phyloP scores from a whole-genome alignment of 371 early-diverging fungal genomes.

The Mortierella sp. region DNA sequence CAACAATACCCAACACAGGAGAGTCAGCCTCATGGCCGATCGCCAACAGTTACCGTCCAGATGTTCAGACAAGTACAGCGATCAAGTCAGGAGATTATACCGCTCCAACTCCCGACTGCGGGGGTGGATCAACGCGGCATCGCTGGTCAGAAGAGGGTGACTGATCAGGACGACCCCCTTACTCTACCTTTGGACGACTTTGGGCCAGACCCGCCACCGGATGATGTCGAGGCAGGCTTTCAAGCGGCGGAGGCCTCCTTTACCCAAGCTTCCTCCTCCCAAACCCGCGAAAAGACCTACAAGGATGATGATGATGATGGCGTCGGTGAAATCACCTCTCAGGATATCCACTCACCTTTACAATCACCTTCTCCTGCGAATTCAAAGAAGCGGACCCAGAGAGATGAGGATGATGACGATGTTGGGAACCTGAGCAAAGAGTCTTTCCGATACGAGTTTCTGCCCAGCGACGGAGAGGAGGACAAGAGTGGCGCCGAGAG shows the following conservation, averaged over 20 bases:
- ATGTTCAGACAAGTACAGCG: background rate
- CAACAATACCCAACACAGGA: constrained; percentile 1
- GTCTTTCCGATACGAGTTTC: background rate
- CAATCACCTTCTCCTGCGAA: background rate
- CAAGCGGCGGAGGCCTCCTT: background rate
- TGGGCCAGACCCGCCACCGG: background rate
- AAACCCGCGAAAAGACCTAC: background rate
- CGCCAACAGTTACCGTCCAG: background rate
- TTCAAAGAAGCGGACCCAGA: background rate
- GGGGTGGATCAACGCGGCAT: background rate
- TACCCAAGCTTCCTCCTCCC: background rate
- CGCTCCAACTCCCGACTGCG: background rate
- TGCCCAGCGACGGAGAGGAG: background rate
- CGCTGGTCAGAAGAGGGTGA: too few relatives aligned
- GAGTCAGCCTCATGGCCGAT: background rate
- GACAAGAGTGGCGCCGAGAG: too few relatives aligned
- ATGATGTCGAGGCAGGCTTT: background rate
- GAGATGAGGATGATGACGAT: background rate
- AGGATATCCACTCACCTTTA: background rate
- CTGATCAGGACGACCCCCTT: background rate
- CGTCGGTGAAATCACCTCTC: background rate
- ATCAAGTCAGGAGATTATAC: background rate
- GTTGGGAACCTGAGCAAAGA: too few relatives aligned
- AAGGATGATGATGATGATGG: background rate
- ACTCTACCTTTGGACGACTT: background rate